Conservation (phyloP, 257 asterid species). For the Lycium barbarum region DNA sequence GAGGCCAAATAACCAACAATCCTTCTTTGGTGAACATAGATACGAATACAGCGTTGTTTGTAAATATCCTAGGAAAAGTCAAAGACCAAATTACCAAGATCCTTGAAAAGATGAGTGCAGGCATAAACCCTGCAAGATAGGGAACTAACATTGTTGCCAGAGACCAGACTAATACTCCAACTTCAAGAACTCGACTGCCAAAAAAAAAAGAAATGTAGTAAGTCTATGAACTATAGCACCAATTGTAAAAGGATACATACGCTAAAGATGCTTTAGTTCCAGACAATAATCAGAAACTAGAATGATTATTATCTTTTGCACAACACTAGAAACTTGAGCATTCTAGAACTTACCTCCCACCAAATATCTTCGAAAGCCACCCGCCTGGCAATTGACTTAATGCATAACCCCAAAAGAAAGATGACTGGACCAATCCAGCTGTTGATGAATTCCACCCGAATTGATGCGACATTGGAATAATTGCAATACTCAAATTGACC, state of each 20-base stretch:
- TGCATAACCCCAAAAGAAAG: slow-evolving; percentile 99
- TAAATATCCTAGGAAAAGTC: slow-evolving; percentile 23
- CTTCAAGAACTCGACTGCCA: slow-evolving; percentile 85
- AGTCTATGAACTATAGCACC: neutral
- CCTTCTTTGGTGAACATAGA: slow-evolving; percentile 8
- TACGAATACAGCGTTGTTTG: neutral
- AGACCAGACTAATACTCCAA: slow-evolving; percentile 92
- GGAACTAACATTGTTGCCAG: slow-evolving; percentile 91
- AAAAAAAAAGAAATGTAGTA: neutral
- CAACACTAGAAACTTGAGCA: slow-evolving; percentile 27
- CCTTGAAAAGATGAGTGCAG: slow-evolving; percentile 86
- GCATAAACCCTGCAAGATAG: slow-evolving; percentile 80
- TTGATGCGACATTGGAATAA: slow-evolving; percentile 98
- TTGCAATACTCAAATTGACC: slow-evolving; percentile 97
- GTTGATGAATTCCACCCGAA: slow-evolving; percentile 93
- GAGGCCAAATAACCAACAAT: neutral
- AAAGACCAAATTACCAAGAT: slow-evolving; percentile 64
- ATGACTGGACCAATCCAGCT: slow-evolving; percentile 98
- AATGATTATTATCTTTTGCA: slow-evolving; percentile 26
- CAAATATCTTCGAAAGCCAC: slow-evolving; percentile 89
- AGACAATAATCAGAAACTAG: slow-evolving; percentile 16
- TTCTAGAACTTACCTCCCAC: slow-evolving; percentile 84
- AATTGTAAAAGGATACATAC: neutral
- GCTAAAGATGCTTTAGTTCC: neutral
- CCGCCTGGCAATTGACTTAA: slow-evolving; percentile 99